Evolutionary conservation across 495 filamentous ascomycete species (phyloP), one percentile per base, ranked within the genome.

Genomic region (Lasiosphaeria miniovina): DNA sequence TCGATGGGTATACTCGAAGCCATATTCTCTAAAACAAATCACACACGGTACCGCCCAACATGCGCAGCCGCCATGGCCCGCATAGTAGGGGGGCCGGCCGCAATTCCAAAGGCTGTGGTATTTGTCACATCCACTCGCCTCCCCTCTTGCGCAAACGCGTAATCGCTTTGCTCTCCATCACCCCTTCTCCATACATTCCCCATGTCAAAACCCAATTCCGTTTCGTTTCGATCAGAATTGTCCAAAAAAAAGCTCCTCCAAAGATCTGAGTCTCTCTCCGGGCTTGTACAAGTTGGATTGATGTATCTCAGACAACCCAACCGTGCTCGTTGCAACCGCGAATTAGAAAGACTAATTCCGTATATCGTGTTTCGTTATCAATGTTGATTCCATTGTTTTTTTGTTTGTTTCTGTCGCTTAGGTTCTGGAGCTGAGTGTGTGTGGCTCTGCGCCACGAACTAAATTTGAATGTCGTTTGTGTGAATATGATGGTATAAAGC

Each of bases 1-100:
- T 24, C 24, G 24, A 51, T 6, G 49, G 49, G 49, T 51, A 51
- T 51, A 51, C 14, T 51, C 6, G 49, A 51, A 51, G 15, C 49
- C 43, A 46, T 51, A 33, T 17, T 51, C 49, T 51, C 49, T 32
- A 51, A 51, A 51, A 49, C 8, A 31, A 46, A 49, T 15, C 11
- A 46, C 43, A 41, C 14, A 41, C 38, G 14, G 38, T 8, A 41
- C 14, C 38, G 14, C 7, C 38, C 7, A 46, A 46, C 43, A 46
- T 11, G 2, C 2, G 15, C 43, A 46, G 15, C 5, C 43, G 12
- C 15, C 12, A 46, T n/a, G 15, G 24, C 24, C 24, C 24, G 24
- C 24, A 0, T 2, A 24, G 24, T 24, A 24, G 1, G 24, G 24
- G 24, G 24, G 24, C 24, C 24, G 24, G 24, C 24, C 24, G 24